These are phyloP conservation scores for Cylindrotheca closterium DNA, from an alignment of 108 stramenopile genomes.

Conservation along the genomic window DNA sequence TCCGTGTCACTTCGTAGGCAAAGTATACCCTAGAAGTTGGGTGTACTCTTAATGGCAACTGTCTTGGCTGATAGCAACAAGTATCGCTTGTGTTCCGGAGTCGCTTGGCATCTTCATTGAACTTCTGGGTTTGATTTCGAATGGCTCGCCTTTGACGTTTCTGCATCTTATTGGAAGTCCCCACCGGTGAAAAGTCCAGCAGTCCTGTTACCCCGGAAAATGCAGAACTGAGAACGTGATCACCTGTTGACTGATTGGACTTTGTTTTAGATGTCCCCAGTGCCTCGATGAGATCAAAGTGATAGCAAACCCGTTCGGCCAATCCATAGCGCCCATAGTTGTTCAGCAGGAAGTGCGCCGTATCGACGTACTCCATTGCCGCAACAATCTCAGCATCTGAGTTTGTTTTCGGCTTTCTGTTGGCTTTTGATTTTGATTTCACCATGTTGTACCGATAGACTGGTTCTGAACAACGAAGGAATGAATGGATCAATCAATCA, in stretches of 20 bases:
- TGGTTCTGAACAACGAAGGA: no score
- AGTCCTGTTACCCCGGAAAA: constrained; percentile 64
- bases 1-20: constrained; percentile 76
- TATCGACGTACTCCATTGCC: constrained; percentile 40
- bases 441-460: background rate
- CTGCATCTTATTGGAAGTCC: constrained; percentile 22
- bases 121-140: constrained; percentile 46
- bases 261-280: constrained; percentile 23
- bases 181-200: constrained; percentile 61
- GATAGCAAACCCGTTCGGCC: constrained; percentile 74
- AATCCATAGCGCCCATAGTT: constrained; percentile 73
- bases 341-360: constrained; percentile 56
- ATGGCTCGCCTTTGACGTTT: constrained; percentile 36
- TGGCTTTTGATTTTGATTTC: background rate
- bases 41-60: constrained; percentile 60
- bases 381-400: constrained; percentile 4
- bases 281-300: constrained; percentile 75
- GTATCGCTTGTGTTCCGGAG: constrained; percentile 9
- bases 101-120: constrained; percentile 49
- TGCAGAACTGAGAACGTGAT: background rate
- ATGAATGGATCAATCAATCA: no score
- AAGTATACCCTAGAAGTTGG: constrained; percentile 68
- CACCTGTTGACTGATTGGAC: constrained; percentile 4
- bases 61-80: constrained; percentile 60
- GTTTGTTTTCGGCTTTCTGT: background rate